A percentile compares a stretch with the other conserved stretches of the same genome.
phyloP scores from a whole-genome alignment of 345 rosid species.

The Boechera divaricarpa region DNA sequence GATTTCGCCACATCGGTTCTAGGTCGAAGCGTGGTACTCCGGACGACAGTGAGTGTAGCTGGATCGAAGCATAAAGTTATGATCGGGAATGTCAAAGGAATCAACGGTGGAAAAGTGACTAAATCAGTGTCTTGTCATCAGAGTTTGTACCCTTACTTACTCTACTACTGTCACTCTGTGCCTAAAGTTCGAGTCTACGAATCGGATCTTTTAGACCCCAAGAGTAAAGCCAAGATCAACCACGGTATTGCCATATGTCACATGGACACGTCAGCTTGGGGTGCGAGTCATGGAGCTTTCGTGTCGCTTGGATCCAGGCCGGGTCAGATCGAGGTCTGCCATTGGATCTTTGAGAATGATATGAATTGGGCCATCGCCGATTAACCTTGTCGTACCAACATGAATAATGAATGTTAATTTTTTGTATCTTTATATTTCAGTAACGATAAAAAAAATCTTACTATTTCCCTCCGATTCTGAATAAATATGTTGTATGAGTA shows the following conservation, averaged over 20 bases:
- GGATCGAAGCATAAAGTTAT: constrained; percentile 62
- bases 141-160: constrained; percentile 70
- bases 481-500: neutral
- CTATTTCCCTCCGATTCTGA: neutral
- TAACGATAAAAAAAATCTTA: neutral
- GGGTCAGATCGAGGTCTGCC: constrained; percentile 77
- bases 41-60: constrained; percentile 59
- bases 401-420: neutral
- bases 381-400: neutral
- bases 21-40: constrained; percentile 57
- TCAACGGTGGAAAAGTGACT: constrained; percentile 75
- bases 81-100: constrained; percentile 63
- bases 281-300: constrained; percentile 76
- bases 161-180: constrained; percentile 88
- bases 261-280: constrained; percentile 76
- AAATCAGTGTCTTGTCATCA: constrained; percentile 84
- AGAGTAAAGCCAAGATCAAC: constrained; percentile 57
- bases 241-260: constrained; percentile 87
- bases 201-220: constrained; percentile 64
- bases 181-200: constrained; percentile 84
- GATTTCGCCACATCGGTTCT: constrained; percentile 72
- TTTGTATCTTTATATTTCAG: neutral
- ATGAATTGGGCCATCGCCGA: constrained; percentile 72
- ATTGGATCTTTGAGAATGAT: constrained; percentile 89
- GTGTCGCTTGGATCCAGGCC: constrained; percentile 59